Percentiles rank a stretch among this genome's conserved stretches.
These are phyloP conservation scores for Claviceps humidiphila DNA, from an alignment of 2,329 filamentous ascomycete species.

Conservation along the genomic window DNA sequence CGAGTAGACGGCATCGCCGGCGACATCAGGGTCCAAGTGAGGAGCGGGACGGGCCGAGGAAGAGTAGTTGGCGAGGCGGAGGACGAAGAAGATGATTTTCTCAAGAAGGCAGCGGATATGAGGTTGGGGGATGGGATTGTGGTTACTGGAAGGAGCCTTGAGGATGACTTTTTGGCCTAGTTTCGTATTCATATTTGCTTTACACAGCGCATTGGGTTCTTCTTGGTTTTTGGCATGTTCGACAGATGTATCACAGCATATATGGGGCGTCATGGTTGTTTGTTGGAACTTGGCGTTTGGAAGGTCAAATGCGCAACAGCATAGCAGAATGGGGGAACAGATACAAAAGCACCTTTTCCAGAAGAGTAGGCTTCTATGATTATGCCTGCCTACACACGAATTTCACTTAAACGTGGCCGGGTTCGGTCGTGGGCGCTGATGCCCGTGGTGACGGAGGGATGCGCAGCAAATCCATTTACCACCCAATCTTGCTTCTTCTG, in stretches of 20 bases:
- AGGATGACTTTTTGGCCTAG: conserved; percentile 33
- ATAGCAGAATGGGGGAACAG: neutral
- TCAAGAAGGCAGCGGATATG: conserved; percentile 29
- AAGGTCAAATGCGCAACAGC: neutral
- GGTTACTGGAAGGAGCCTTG: conserved; percentile 17
- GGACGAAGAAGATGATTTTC: conserved; percentile 18
- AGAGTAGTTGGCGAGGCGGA: neutral
- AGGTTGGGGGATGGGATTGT: conserved; percentile 18
- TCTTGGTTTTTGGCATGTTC: neutral
- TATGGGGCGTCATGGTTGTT: neutral
- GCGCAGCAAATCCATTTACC: no score
- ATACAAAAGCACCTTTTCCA: neutral
- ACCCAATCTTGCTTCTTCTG: no score
- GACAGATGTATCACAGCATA: no score
- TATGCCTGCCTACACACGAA: no score
- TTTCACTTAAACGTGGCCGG: no score
- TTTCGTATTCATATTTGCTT: neutral
- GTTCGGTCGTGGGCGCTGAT: no score
- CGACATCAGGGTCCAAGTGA: conserved; percentile 42
- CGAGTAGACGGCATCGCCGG: conserved; percentile 42
- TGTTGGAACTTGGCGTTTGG: neutral
- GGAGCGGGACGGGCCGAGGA: conserved; percentile 17
- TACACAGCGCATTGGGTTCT: neutral
- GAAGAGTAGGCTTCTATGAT: neutral
- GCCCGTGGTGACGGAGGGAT: no score